Evolutionary conservation across 768 basidiomycete genomes (phyloP).

Genomic region (Phaffia australis): DNA sequence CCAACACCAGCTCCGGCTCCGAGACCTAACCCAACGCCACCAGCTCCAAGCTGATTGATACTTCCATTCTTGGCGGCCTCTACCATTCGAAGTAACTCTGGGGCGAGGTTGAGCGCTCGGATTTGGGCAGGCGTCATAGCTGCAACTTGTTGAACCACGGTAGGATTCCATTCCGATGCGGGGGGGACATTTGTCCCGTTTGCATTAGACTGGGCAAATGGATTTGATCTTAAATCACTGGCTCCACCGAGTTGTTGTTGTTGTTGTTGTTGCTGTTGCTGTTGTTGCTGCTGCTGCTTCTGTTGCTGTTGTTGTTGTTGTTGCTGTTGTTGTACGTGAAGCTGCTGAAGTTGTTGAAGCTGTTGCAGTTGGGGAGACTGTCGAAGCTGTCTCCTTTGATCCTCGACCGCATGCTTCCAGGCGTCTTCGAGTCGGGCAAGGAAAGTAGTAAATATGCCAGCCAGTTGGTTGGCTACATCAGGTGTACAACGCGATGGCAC

Average conservation of each 20-base stretch:
- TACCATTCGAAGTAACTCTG: conserved; percentile 5
- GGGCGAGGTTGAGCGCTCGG: conserved; percentile 9
- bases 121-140: conserved; percentile 1
- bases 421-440: conserved; percentile 18
- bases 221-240: neutral
- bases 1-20: too few species aligned
- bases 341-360: conserved; percentile 16
- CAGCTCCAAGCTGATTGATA: conserved; percentile 8
- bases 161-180: neutral
- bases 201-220: neutral
- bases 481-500: conserved; percentile 6
- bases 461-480: conserved; percentile 22
- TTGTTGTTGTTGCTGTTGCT: neutral
- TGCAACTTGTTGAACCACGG: neutral
- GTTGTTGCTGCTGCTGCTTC: conserved; percentile 6
- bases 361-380: conserved; percentile 3
- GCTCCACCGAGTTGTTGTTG: neutral
- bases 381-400: neutral
- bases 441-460: conserved; percentile 16
- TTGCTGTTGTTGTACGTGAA: neutral
- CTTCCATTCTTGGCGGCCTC: conserved; percentile 2
- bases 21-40: too few species aligned
- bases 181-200: neutral
- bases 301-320: conserved; percentile 8
- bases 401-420: conserved; percentile 10